These are phyloP conservation scores for Amesomyces nigricolor DNA, from an alignment of 2,329 filamentous ascomycete genomes.

Conservation along the genomic window DNA sequence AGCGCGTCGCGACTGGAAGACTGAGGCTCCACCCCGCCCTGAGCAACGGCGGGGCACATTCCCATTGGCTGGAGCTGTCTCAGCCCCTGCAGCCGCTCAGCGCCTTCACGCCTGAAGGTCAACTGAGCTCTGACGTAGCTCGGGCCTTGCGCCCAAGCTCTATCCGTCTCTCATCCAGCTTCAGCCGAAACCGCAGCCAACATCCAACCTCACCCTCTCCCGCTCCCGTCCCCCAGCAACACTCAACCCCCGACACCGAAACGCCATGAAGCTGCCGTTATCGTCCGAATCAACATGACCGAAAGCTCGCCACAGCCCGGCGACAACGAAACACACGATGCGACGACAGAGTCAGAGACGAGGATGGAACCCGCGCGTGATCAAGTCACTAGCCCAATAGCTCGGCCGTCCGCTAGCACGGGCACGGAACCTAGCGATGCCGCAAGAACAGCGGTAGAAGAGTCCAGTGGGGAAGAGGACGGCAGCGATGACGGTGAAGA, in stretches of 20 bases:
- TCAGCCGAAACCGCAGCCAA: constrained; percentile 1
- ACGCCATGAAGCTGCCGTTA: constrained; percentile 24
- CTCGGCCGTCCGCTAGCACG: constrained; percentile 14
- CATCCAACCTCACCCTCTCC: neutral
- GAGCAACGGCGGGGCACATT: constrained; percentile 8
- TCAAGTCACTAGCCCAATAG: constrained; percentile 3
- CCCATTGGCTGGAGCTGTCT: constrained; percentile 22
- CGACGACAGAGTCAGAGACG: constrained; percentile 5
- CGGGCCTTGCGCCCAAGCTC: constrained; percentile 8
- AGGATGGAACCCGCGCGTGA: constrained; percentile 4
- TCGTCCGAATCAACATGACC: constrained; percentile 27
- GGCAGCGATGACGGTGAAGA: constrained; percentile 18
- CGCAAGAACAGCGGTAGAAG: constrained; percentile 6
- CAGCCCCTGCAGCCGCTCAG: constrained; percentile 16
- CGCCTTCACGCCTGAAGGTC: neutral
- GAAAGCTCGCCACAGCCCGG: constrained; percentile 25
- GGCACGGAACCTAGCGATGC: constrained; percentile 24
- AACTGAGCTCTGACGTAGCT: constrained; percentile 30
- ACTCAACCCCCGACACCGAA: neutral
- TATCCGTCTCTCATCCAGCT: constrained; percentile 1
- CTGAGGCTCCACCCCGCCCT: constrained; percentile 16
- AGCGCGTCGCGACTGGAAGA: constrained; percentile 9
- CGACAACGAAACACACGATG: constrained; percentile 21
- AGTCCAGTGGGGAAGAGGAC: neutral
- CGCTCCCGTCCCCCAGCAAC: neutral